Percentiles rank a stretch among this genome's conserved stretches.
These are phyloP conservation scores for Volutella citrinella DNA, from an alignment of 2,329 filamentous ascomycete genomes.

Conservation along the genomic window DNA sequence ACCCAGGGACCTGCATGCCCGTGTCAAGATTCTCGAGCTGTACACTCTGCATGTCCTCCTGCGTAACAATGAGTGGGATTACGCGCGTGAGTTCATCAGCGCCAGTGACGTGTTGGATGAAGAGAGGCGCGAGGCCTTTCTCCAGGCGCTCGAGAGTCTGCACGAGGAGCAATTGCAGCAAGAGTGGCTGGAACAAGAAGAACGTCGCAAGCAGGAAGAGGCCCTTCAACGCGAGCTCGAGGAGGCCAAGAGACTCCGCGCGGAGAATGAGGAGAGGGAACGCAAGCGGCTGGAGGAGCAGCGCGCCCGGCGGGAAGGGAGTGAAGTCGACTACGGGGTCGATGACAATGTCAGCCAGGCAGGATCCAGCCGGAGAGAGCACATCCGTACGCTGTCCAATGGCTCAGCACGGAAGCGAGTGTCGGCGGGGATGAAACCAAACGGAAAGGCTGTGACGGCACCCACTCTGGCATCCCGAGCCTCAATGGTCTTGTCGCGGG, in stretches of 20 bases:
- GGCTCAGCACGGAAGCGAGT: constrained; percentile 30
- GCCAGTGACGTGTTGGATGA: constrained; percentile 87
- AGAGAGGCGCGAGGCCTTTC: constrained; percentile 83
- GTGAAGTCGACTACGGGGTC: constrained; percentile 68
- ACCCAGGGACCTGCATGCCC: constrained; percentile 76
- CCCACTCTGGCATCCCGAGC: constrained; percentile 46
- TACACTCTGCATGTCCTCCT: constrained; percentile 95
- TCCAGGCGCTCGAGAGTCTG: constrained; percentile 79
- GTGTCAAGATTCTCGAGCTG: constrained; percentile 89
- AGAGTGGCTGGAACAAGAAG: constrained; percentile 63
- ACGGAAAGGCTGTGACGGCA: constrained; percentile 27
- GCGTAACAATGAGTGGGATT: constrained; percentile 93
- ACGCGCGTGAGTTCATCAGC: constrained; percentile 85
- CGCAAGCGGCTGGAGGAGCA: constrained; percentile 53
- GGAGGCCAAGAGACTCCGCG: constrained; percentile 51
- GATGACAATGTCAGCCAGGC: constrained; percentile 48
- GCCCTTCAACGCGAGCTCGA: constrained; percentile 54
- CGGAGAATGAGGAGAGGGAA: constrained; percentile 59
- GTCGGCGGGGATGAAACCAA: constrained; percentile 23
- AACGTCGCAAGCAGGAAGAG: constrained; percentile 53
- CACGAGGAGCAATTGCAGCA: constrained; percentile 78
- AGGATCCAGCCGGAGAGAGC: constrained; percentile 32
- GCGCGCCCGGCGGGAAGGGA: constrained; percentile 45
- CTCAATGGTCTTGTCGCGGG: constrained; percentile 49
- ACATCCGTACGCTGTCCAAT: constrained; percentile 28